Evolutionary conservation across 352 stramenopile species (phyloP).

Genomic region (Peronospora destructor): DNA sequence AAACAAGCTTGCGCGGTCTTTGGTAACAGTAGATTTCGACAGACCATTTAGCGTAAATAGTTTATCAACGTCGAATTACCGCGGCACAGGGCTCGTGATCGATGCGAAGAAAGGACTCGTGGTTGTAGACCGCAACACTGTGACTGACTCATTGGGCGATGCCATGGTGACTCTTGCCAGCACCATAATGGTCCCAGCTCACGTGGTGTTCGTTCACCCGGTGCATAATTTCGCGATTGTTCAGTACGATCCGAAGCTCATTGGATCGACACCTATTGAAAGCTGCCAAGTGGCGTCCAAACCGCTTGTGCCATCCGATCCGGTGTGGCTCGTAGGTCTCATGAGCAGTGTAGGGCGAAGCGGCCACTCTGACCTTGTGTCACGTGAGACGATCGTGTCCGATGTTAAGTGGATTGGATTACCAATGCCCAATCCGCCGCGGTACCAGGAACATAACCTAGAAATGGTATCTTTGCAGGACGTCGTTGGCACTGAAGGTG

Average conservation of each 20-base stretch:
- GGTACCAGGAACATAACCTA: constrained; percentile 84
- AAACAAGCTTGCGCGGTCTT: constrained; percentile 72
- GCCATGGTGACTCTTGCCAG: constrained; percentile 87
- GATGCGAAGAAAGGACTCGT: constrained; percentile 83
- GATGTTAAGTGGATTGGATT: constrained; percentile 82
- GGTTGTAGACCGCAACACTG: constrained; percentile 89
- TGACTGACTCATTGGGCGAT: constrained; percentile 84
- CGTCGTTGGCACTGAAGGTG: constrained; percentile 73
- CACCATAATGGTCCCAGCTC: constrained; percentile 82
- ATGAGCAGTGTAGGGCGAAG: constrained; percentile 77
- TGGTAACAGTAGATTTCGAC: constrained; percentile 83
- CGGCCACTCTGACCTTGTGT: constrained; percentile 77
- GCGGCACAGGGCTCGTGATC: constrained; percentile 84
- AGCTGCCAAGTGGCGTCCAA: constrained; percentile 65
- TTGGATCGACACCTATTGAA: constrained; percentile 75
- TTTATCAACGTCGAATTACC: constrained; percentile 80
- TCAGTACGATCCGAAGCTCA: constrained; percentile 85
- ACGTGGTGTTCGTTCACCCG: constrained; percentile 89
- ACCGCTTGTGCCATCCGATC: constrained; percentile 58
- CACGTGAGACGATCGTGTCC: constrained; percentile 78
- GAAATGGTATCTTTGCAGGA: constrained; percentile 84
- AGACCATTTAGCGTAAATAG: constrained; percentile 83
- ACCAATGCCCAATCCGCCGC: constrained; percentile 71
- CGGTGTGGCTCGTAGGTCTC: constrained; percentile 79
- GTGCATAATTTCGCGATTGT: constrained; percentile 91